These are phyloP conservation scores for Entoloma clypeatum DNA, from an alignment of 1,284 basidiomycete genomes.

Conservation along the genomic window DNA sequence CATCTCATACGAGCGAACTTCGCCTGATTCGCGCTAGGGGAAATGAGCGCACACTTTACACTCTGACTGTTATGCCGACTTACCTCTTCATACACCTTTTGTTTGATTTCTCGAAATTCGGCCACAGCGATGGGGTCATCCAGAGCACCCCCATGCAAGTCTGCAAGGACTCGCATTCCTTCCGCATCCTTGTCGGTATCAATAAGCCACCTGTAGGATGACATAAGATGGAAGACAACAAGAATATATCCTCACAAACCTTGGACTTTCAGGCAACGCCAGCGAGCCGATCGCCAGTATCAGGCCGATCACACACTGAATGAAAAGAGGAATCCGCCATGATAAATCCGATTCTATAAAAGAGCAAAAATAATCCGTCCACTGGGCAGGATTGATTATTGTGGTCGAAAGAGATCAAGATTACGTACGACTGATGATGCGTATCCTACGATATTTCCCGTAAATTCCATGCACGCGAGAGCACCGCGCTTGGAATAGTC, in stretches of 20 bases:
- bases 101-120: constrained; percentile 93
- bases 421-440: constrained; percentile 83
- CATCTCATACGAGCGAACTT: constrained; percentile 74
- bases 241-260: constrained; percentile 40
- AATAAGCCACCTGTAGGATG: constrained; percentile 74
- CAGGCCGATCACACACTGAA: constrained; percentile 87
- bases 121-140: constrained; percentile 69
- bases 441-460: constrained; percentile 91
- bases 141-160: constrained; percentile 86
- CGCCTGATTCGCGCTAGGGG: constrained; percentile 65
- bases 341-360: constrained; percentile 79
- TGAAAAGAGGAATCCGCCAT: constrained; percentile 81
- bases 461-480: constrained; percentile 96
- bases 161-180: constrained; percentile 86
- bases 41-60: constrained; percentile 1
- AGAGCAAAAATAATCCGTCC: constrained; percentile 94
- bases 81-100: constrained; percentile 81
- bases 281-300: constrained; percentile 83
- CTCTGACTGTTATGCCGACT: constrained; percentile 23
- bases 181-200: constrained; percentile 85
- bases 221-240: not conserved
- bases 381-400: constrained; percentile 43
- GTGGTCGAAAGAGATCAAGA: not conserved
- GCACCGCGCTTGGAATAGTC: constrained; percentile 64
- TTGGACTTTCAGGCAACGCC: constrained; percentile 89